Evolutionary conservation across 257 asterid species (phyloP).

Genomic region (Solanum lycopersicoides): DNA sequence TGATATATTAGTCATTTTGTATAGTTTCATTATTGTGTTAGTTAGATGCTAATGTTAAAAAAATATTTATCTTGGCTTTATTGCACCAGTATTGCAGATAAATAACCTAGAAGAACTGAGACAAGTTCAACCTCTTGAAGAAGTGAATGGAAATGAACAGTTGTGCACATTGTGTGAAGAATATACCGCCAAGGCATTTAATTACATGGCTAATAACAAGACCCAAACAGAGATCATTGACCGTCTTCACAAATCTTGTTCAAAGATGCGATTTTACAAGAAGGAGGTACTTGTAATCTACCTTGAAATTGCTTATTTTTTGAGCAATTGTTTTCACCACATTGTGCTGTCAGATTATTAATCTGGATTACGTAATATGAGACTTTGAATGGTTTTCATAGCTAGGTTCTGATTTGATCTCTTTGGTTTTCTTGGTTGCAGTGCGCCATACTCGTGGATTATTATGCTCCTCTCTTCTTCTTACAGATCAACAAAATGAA

Average conservation of each 20-base stretch:
- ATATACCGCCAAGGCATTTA: conserved; percentile 54
- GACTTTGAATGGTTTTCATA: background rate
- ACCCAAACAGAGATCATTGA: conserved; percentile 58
- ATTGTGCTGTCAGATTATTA: background rate
- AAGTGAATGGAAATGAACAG: conserved; percentile 24
- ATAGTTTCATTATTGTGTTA: background rate
- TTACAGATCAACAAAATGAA: conserved; percentile 42
- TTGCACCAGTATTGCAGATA: conserved; percentile 33
- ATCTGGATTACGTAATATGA: background rate
- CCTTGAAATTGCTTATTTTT: background rate
- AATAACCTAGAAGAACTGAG: conserved; percentile 16
- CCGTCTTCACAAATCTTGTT: conserved; percentile 66
- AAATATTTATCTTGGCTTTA: conserved; percentile 5
- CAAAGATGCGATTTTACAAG: conserved; percentile 50
- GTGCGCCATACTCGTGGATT: conserved; percentile 81
- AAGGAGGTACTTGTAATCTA: conserved; percentile 41
- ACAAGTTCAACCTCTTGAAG: conserved; percentile 25
- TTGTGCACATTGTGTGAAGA: conserved; percentile 66
- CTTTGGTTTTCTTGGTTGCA: conserved; percentile 19
- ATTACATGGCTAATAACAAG: conserved; percentile 53
- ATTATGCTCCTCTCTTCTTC: conserved; percentile 83
- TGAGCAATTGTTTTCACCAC: background rate
- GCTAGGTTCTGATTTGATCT: background rate
- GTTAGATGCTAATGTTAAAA: background rate
- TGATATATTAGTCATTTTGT: background rate